Conservation (phyloP, 2,329 filamentous ascomycete genomes). For the Fusarium subtropicale region DNA sequence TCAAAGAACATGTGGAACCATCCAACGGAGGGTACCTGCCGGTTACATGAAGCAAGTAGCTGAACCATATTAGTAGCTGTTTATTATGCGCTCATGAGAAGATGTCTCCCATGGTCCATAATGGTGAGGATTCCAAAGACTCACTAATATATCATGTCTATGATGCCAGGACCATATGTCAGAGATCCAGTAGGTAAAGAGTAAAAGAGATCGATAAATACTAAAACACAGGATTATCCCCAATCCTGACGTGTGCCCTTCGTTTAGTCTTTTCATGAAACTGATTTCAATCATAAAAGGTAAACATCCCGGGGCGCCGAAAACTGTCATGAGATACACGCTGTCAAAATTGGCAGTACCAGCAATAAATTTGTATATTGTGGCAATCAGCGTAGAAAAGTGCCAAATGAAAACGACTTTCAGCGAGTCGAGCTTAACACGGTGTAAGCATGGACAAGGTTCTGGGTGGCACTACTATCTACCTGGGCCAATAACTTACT, state of each 20-base stretch:
- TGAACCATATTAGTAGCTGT: background rate
- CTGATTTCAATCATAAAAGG: too few species aligned
- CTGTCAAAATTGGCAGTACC: background rate
- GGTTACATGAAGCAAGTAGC: background rate
- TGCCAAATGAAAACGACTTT: background rate
- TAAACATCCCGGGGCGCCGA: background rate
- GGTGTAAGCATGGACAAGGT: background rate
- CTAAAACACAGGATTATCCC: too few species aligned
- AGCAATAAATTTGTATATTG: background rate
- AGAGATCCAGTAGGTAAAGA: background rate
- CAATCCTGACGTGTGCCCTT: too few species aligned
- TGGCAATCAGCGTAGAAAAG: background rate
- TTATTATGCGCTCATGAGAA: rapidly evolving
- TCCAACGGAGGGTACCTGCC: background rate
- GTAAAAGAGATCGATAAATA: background rate
- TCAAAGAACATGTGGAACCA: background rate
- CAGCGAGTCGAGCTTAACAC: background rate
- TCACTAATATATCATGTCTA: background rate
- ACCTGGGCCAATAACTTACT: background rate
- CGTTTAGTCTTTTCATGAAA: too few species aligned
- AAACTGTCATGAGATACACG: background rate
- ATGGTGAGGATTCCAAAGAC: background rate
- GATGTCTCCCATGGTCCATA: too few species aligned
- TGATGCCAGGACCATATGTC: background rate
- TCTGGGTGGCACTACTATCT: background rate